Percentiles rank a stretch among this genome's conserved stretches.
phyloP scores from a whole-genome alignment of 2,329 filamentous ascomycete species.

The Cercospora citrullina region DNA sequence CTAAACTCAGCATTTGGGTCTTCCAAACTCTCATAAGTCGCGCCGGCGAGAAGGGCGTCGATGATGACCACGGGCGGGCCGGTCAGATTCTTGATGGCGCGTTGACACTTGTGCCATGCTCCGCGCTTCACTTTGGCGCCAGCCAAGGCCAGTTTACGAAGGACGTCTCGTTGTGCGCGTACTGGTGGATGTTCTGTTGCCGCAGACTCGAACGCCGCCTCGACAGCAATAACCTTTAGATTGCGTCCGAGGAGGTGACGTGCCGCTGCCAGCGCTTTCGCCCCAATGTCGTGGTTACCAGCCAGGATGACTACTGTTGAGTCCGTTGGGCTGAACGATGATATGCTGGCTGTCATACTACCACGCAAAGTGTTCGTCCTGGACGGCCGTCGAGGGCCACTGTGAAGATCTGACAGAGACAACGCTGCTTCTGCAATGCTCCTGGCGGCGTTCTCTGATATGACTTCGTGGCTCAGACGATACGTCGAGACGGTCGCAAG shows the following conservation, averaged over 20 bases:
- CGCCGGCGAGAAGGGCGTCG: slow-evolving; percentile 83
- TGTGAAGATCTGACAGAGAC: slow-evolving; percentile 30
- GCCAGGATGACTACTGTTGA: slow-evolving; percentile 74
- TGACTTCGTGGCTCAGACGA: slow-evolving; percentile 82
- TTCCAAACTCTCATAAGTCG: slow-evolving; percentile 84
- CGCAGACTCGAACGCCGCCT: slow-evolving; percentile 82
- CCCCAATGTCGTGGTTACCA: slow-evolving; percentile 90
- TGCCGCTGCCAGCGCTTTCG: slow-evolving; percentile 79
- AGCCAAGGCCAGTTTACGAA: slow-evolving; percentile 66
- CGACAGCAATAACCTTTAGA: slow-evolving; percentile 75
- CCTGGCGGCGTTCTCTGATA: slow-evolving; percentile 87
- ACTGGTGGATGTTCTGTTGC: slow-evolving; percentile 78
- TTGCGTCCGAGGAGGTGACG: slow-evolving; percentile 84
- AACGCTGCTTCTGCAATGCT: slow-evolving; percentile 84
- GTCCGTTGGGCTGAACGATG: slow-evolving; percentile 46
- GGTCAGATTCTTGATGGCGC: slow-evolving; percentile 55
- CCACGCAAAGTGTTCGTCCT: slow-evolving; percentile 55
- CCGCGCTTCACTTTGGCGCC: slow-evolving; percentile 61
- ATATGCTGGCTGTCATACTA: slow-evolving; percentile 59
- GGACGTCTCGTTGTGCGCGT: slow-evolving; percentile 77
- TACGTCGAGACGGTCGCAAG: slow-evolving; percentile 86
- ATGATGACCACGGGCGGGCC: slow-evolving; percentile 77
- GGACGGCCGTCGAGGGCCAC: slow-evolving; percentile 31
- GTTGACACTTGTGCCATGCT: slow-evolving; percentile 59
- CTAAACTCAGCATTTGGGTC: slow-evolving; percentile 40